Evolutionary conservation across 1,284 basidiomycete genomes (phyloP).

Genomic region (Austroboletus olivaceoglutinosus): DNA sequence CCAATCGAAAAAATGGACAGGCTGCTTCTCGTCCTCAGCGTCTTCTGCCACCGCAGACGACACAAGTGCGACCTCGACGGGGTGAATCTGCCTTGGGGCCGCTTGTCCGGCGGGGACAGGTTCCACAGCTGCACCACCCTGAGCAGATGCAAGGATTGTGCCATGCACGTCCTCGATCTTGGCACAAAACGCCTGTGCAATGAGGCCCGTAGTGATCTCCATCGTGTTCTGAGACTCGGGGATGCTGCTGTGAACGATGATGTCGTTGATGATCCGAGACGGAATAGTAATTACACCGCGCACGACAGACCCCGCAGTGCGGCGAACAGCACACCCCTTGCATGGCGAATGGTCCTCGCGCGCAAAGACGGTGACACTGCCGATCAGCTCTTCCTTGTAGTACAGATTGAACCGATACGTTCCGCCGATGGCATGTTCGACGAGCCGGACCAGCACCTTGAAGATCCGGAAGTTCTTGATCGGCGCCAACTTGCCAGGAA

Average conservation of each 20-base stretch:
- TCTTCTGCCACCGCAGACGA: constrained; percentile 23
- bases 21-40: constrained; percentile 11
- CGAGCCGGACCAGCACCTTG: constrained; percentile 22
- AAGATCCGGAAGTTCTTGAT: constrained; percentile 23
- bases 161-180: constrained; percentile 17
- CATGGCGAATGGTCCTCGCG: constrained; percentile 21
- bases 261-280: constrained; percentile 16
- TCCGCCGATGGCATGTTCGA: constrained; percentile 21
- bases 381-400: constrained; percentile 19
- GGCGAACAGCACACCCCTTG: constrained; percentile 22
- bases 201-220: constrained; percentile 8
- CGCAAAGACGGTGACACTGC: constrained; percentile 24
- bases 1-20: constrained; percentile 23
- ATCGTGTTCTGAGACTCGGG: constrained; percentile 4
- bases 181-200: constrained; percentile 13
- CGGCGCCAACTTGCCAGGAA: constrained; percentile 16
- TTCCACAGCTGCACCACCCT: constrained; percentile 1
- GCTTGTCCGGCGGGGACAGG: constrained; percentile 2
- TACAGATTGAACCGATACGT: constrained; percentile 21
- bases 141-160: constrained; percentile 18
- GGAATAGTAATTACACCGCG: constrained; percentile 24
- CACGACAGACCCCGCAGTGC: constrained; percentile 12
- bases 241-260: constrained; percentile 13
- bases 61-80: constrained; percentile 19
- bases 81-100: constrained; percentile 11